Evolutionary conservation across 2,329 filamentous ascomycete species (phyloP).

Genomic region (Colletotrichum lupini): DNA sequence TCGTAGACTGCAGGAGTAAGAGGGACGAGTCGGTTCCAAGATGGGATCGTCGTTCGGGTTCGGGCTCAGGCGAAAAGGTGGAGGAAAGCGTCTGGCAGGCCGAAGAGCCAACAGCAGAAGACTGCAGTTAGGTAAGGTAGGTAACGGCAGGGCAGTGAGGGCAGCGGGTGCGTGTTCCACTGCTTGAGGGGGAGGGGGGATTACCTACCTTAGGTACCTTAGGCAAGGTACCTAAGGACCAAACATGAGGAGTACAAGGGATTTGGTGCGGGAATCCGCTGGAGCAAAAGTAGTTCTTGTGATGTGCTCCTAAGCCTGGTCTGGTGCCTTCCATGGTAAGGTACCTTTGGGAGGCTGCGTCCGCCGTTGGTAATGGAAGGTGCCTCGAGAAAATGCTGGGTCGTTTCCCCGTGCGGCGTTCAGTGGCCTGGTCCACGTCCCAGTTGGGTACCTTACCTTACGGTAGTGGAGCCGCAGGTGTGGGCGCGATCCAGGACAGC

Average conservation of each 20-base stretch:
- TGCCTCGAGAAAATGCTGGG: not conserved
- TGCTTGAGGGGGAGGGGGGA: constrained; percentile 2
- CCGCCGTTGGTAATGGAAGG: too few species aligned
- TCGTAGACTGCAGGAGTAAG: constrained; percentile 22
- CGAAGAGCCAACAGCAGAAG: not conserved
- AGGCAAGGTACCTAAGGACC: too few species aligned
- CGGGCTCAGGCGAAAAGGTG: constrained; percentile 31
- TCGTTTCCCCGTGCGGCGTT: not conserved
- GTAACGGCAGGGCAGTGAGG: not conserved
- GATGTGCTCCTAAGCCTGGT: not conserved
- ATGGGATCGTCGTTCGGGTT: constrained; percentile 32
- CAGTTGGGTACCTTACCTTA: not conserved
- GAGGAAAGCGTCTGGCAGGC: constrained; percentile 17
- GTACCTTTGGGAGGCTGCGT: not conserved
- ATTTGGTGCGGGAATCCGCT: not conserved
- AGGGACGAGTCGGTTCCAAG: constrained; percentile 30
- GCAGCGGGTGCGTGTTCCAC: not conserved
- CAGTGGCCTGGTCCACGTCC: not conserved
- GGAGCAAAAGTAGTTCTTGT: not conserved
- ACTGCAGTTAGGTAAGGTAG: too few species aligned
- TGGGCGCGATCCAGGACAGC: constrained; percentile 1
- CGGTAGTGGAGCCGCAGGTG: not conserved
- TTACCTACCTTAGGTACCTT: too few species aligned
- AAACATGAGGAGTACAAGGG: not conserved
- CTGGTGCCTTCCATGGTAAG: not conserved